These are phyloP conservation scores for Lipomyces yamanashiensis DNA, from an alignment of 805 yeast genomes.

Conservation along the genomic window DNA sequence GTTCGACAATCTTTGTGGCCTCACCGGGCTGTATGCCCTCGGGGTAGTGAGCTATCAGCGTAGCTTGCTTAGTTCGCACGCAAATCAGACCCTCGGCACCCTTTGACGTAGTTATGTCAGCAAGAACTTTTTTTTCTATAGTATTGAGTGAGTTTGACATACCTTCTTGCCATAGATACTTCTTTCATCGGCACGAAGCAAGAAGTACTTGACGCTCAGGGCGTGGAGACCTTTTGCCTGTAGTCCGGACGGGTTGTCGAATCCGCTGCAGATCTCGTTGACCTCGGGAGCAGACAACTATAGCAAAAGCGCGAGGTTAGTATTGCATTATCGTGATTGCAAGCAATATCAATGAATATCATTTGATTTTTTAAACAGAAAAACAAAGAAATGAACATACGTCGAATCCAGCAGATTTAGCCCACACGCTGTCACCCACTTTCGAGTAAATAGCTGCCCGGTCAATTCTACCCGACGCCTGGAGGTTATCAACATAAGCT, in stretches of 20 bases:
- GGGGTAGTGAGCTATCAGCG: slow-evolving; percentile 92
- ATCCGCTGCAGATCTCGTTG: slow-evolving; percentile 74
- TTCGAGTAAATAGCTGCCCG: slow-evolving; percentile 91
- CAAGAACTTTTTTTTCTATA: not conserved
- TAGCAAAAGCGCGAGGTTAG: slow-evolving; percentile 2
- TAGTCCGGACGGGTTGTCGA: slow-evolving; percentile 73
- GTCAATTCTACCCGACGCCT: slow-evolving; percentile 86
- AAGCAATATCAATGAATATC: too few species aligned
- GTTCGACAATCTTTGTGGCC: slow-evolving; percentile 93
- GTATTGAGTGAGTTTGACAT: slow-evolving; percentile 4
- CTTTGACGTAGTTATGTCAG: slow-evolving; percentile 32
- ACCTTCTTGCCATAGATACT: slow-evolving; percentile 86
- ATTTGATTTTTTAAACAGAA: not conserved
- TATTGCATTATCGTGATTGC: not conserved
- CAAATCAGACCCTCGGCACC: slow-evolving; percentile 87
- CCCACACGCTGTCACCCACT: slow-evolving; percentile 96
- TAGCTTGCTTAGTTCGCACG: slow-evolving; percentile 92
- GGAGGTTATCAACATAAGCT: slow-evolving; percentile 95
- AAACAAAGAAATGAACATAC: slow-evolving; percentile 29
- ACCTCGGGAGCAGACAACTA: slow-evolving; percentile 71
- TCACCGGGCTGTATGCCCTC: slow-evolving; percentile 90
- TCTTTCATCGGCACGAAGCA: slow-evolving; percentile 87
- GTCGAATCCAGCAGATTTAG: slow-evolving; percentile 69
- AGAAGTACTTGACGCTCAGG: slow-evolving; percentile 83
- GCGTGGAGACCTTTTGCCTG: slow-evolving; percentile 87